Base-by-base conservation (phyloP, 345 rosid genomes). In the Eucalyptus melliodora region DNA sequence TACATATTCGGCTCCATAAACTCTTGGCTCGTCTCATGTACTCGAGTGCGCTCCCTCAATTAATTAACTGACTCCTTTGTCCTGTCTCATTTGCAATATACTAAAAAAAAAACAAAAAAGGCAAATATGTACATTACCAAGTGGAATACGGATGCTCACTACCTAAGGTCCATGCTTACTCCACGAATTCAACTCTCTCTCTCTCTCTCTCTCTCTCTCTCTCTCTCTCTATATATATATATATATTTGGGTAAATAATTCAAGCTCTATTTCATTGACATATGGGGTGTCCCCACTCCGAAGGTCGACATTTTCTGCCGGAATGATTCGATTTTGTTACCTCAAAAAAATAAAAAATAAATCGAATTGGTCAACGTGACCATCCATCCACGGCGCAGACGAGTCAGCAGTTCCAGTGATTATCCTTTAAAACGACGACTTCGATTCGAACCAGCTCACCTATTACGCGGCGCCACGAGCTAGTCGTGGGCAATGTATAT, bases 1-100 rank as follows among this genome's bases (percentile, higher is more conserved):
- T 1, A 53, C 24, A 53, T 67, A 19, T 67, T 31, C 4, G 16
- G 15, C 16, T 60, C 8, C n/a, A 3, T 60, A 60, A 60, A 27
- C 15, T 26, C n/a, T 59, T 15, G 11, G 2, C 77, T 17, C 0
- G 0, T 15, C 37, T n/a, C 0, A 6, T 4, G 19, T 31, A 16
- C 77, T n/a, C 3, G 3, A 65, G 77, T 4, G 31, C 1, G 23
- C 40, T 67, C 21, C 19, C 40, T 31, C 23, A 5, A 69, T 8
- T 9, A 16, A 69, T 69, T 16, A 10, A 16, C 72, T 31, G 0
- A 16, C 81, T 31, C n/a, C n/a, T 31, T 69, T 34, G 7, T 69
- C 42, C 42, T 17, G 1, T 31, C 81, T 69, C 81, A 4, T 31
- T 4, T 16, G 3, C 3, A 2, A 16, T 31, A 8, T 17, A 16